Conservation (phyloP, 192 early-diverging fungal genomes). For the Coemansia furcata region DNA sequence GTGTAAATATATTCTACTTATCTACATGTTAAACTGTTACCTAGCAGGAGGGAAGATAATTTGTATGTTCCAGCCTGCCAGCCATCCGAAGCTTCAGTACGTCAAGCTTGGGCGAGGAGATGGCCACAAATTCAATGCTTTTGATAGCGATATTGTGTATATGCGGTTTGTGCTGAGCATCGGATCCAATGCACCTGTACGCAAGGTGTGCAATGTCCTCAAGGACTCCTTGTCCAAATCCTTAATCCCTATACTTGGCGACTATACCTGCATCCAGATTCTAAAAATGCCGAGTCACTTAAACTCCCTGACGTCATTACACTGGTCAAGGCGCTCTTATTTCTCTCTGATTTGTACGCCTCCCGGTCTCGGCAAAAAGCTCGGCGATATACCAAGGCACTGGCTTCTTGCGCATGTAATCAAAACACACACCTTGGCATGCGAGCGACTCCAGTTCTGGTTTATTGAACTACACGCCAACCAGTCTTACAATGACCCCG, state of each 20-base stretch:
- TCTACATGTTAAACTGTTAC: no score
- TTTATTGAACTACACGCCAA: neutral
- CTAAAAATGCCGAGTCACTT: neutral
- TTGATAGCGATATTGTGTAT: neutral
- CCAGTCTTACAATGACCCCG: neutral
- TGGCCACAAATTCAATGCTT: neutral
- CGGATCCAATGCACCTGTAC: neutral
- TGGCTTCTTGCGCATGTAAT: neutral
- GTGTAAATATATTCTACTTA: no score
- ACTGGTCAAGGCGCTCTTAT: neutral
- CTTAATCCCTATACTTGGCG: neutral
- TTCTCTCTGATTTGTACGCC: neutral
- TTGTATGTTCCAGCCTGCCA: neutral
- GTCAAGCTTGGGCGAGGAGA: neutral
- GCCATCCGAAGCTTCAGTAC: neutral
- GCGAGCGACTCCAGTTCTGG: neutral
- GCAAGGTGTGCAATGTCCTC: neutral
- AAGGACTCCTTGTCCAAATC: neutral
- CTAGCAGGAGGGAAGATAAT: no score
- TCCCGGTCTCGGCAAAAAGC: neutral
- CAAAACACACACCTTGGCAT: neutral
- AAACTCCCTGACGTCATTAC: neutral
- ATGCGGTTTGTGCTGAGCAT: neutral
- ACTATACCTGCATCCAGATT: neutral
- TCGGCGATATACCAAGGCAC: neutral